These are phyloP conservation scores for Cladobotryum mycophilum DNA, from an alignment of 2,329 filamentous ascomycete genomes.

Conservation along the genomic window DNA sequence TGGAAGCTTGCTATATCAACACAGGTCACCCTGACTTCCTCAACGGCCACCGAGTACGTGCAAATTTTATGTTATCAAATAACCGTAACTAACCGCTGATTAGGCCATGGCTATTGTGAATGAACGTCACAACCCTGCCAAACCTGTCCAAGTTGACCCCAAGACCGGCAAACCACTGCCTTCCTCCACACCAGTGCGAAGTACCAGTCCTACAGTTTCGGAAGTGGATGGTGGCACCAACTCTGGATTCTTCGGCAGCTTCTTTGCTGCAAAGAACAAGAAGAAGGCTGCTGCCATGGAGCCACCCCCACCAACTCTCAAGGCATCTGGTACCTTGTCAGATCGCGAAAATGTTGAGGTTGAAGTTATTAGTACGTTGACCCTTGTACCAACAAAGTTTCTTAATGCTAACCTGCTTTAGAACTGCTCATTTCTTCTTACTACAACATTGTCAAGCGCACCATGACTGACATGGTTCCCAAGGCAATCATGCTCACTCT, in stretches of 20 bases:
- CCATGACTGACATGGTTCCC: conserved; percentile 99
- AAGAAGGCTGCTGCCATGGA: conserved; percentile 99
- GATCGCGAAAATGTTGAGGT: conserved; percentile 95
- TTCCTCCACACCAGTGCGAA: conserved; percentile 59
- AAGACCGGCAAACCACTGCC: conserved; percentile 96
- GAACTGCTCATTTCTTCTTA: conserved; percentile 94
- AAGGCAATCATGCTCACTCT: conserved; percentile 98
- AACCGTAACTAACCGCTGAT: conserved; percentile 8
- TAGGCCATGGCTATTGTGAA: conserved; percentile 96
- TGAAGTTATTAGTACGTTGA: conserved; percentile 85
- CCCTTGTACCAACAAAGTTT: not conserved
- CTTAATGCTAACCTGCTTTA: conserved; percentile 30
- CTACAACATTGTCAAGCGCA: conserved; percentile 95
- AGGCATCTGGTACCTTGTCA: conserved; percentile 86
- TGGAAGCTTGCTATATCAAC: conserved; percentile 98
- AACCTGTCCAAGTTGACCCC: conserved; percentile 92
- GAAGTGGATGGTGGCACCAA: conserved; percentile 47
- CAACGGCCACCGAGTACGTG: conserved; percentile 75
- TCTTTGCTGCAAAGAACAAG: conserved; percentile 99
- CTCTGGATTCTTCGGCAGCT: conserved; percentile 91
- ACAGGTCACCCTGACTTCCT: conserved; percentile 97
- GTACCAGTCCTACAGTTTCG: conserved; percentile 65
- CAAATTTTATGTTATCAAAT: conserved; percentile 4
- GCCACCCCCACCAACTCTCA: conserved; percentile 82
- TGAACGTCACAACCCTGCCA: conserved; percentile 73